Conservation (phyloP, 129 eudicot species). For the Helianthus annuus region HanXRQr2.0-SUNRISE NC_035445.2:113065617-113066116, state of each 20-base stretch:
- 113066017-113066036: slow-evolving; percentile 20
- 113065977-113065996: not conserved
- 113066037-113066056: slow-evolving; percentile 87
- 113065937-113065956: slow-evolving; percentile 99
- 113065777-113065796: slow-evolving; percentile 98
- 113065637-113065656: slow-evolving; percentile 60
- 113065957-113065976: slow-evolving; percentile 62
- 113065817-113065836: slow-evolving; percentile 96
- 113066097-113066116: slow-evolving; percentile 97
- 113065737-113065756: slow-evolving; percentile 96
- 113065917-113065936: slow-evolving; percentile 95
- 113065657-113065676: not conserved
- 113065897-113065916: slow-evolving; percentile 88
- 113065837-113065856: slow-evolving; percentile 96
- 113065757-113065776: slow-evolving; percentile 97
- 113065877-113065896: slow-evolving; percentile 83
- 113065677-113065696: not conserved
- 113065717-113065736: slow-evolving; percentile 46
- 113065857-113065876: slow-evolving; percentile 89
- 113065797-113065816: slow-evolving; percentile 97
- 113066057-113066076: slow-evolving; percentile 91
- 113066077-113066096: slow-evolving; percentile 78
- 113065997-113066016: not conserved
- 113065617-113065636: slow-evolving; percentile 93
- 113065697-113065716: not conserved